Evolutionary conservation across 306 rosid genomes (phyloP).

Genomic region (Dicorynia guianensis): DNA sequence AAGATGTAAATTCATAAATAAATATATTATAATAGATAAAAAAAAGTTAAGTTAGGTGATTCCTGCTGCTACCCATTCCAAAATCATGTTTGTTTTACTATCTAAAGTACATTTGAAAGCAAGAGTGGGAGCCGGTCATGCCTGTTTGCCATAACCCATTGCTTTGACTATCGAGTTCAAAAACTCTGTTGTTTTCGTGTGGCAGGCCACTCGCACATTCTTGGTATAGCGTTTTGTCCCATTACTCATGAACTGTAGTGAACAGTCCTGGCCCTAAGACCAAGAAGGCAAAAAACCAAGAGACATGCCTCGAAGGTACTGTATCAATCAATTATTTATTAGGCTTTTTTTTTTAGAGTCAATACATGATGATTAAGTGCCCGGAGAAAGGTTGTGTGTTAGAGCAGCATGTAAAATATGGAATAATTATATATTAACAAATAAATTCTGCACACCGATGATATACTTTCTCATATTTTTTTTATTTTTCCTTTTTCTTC

Average conservation of each 20-base stretch:
- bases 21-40: no score
- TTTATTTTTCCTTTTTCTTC: constrained; percentile 1
- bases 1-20: no score
- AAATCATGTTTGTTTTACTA: constrained; percentile 2
- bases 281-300: no score
- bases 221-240: constrained; percentile 29
- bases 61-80: constrained; percentile 28
- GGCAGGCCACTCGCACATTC: constrained; percentile 30
- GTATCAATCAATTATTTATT: constrained; percentile 8
- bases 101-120: background rate
- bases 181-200: background rate
- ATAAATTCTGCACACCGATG: no score
- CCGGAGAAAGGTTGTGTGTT: no score
- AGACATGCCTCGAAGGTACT: constrained; percentile 36
- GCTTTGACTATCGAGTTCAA: constrained; percentile 36
- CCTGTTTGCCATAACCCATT: background rate
- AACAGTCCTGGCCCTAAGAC: background rate
- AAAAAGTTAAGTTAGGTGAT: background rate
- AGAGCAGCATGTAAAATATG: no score
- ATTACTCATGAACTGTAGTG: background rate
- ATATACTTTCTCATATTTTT: no score
- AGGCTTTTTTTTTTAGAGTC: constrained; percentile 22
- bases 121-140: constrained; percentile 38
- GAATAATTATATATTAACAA: no score
- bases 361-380: constrained; percentile 40